phyloP scores from a whole-genome alignment of 805 yeast genomes.

The Saccharomycopsis selenospora region DNA sequence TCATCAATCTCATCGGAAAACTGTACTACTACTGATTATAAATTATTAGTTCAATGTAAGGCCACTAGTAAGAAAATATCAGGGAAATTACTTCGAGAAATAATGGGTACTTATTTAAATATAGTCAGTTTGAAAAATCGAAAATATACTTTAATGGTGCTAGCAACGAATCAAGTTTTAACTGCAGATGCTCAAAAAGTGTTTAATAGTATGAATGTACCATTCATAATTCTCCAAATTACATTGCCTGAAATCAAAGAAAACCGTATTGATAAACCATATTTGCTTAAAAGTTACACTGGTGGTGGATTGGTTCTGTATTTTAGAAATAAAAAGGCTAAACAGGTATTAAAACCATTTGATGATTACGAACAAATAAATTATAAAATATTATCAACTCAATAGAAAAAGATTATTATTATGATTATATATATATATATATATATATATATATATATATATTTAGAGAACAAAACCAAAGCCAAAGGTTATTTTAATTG shows the following conservation, averaged over 20 bases:
- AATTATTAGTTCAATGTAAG: slow-evolving; percentile 18
- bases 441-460: no score
- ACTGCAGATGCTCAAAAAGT: slow-evolving; percentile 13
- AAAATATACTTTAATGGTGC: slow-evolving; percentile 5
- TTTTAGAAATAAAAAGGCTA: slow-evolving; percentile 11
- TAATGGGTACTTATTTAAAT: slow-evolving; percentile 11
- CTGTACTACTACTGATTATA: neutral
- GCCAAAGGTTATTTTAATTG: slow-evolving; percentile 89
- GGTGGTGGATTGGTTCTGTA: slow-evolving; percentile 15
- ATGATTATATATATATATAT: no score
- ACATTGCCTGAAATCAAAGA: neutral
- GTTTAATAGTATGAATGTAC: slow-evolving; percentile 6
- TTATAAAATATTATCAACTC: no score
- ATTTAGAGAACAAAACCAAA: slow-evolving; percentile 82
- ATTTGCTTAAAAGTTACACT: neutral
- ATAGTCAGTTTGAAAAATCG: neutral
- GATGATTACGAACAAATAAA: slow-evolving; percentile 10
- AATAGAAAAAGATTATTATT: no score
- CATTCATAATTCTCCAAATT: slow-evolving; percentile 2
- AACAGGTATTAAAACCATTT: slow-evolving; percentile 2
- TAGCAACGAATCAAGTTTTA: slow-evolving; percentile 11
- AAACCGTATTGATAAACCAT: neutral
- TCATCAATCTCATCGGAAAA: neutral
- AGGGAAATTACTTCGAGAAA: slow-evolving; percentile 14
- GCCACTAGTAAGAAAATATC: slow-evolving; percentile 15